Base-by-base conservation (phyloP, 805 yeast genomes). In the Wickerhamiella parazyma region DNA sequence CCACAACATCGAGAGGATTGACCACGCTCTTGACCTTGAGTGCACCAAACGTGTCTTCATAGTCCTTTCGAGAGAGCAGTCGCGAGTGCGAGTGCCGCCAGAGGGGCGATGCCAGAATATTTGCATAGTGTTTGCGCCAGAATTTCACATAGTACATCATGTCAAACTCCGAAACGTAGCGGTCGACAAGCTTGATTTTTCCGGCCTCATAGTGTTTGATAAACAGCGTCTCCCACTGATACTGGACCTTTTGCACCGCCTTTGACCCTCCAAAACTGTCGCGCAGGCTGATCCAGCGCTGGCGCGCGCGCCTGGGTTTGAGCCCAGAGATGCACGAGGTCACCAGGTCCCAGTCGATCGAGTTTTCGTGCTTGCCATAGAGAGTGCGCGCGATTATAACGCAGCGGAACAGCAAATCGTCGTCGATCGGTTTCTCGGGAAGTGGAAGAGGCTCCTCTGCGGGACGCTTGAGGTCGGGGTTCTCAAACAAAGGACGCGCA, bases 231-330 rank as follows among this genome's bases (percentile, higher is more conserved):
- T 82, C 89, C 78, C 91, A 87, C 10, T 69, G 68, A 37, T 68
- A 66, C 38, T 68, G 62, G 0, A 73, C 69, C 28, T 70, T 70
- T 35, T 69, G 71, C 35, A 80, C 65, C 0, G 78, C 80, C 41
- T 70, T 67, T 12, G 62, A 59, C 0, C 91, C 91, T 31, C 78
- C 73, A 70, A 48, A 71, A 68, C 51, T 66, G 54, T 73, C 71
- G 35, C 83, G 68, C 7, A 81, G 68, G 16, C 72, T 66, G 1
- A 80, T 74, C 95, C 95, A 87, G 47, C 73, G 76, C 41, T 73
- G 72, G 49, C 69, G 70, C 21, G 79, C 60, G 9, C 68, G 63
- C 7, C 68, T 72, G 1, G 71, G 62, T 0, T 66, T 57, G 34
- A 57, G 51, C 14, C 58, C 69, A 4, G 62, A 66, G 38, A 81